Percentiles rank a stretch among this genome's conserved stretches.
phyloP scores from a whole-genome alignment of 129 eudicot species.

The Kitagawia praeruptora region DNA sequence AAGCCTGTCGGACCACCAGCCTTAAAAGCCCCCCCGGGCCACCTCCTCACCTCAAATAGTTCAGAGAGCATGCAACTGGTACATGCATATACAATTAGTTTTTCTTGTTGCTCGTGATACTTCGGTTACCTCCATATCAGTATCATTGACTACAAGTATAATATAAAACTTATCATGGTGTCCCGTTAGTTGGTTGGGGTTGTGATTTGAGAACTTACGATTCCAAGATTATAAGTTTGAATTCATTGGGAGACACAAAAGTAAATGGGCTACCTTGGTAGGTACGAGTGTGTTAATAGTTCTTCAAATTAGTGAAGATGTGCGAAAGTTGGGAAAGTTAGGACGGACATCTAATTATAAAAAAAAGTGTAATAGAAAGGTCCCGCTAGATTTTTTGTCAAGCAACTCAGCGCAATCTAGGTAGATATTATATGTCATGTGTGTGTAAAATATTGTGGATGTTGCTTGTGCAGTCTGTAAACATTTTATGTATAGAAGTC shows the following conservation, averaged over 20 bases:
- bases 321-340: too few relatives aligned
- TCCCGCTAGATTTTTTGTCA: not conserved
- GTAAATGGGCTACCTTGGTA: too few relatives aligned
- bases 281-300: too few relatives aligned
- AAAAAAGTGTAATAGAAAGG: not conserved
- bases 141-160: not conserved
- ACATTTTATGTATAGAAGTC: not conserved
- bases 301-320: too few relatives aligned
- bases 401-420: not conserved
- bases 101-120: not conserved
- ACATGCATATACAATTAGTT: not conserved
- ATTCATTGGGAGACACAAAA: too few relatives aligned
- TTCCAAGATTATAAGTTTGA: too few relatives aligned
- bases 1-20: not conserved
- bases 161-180: not conserved
- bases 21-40: not conserved
- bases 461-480: not conserved
- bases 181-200: too few relatives aligned
- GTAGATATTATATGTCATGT: not conserved
- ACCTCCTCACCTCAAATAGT: not conserved
- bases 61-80: not conserved
- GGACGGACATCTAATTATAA: too few relatives aligned
- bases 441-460: not conserved
- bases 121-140: not conserved
- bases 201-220: too few relatives aligned